Conservation (phyloP, 148 eudicot genomes). For the Heliosperma pusillum region DNA sequence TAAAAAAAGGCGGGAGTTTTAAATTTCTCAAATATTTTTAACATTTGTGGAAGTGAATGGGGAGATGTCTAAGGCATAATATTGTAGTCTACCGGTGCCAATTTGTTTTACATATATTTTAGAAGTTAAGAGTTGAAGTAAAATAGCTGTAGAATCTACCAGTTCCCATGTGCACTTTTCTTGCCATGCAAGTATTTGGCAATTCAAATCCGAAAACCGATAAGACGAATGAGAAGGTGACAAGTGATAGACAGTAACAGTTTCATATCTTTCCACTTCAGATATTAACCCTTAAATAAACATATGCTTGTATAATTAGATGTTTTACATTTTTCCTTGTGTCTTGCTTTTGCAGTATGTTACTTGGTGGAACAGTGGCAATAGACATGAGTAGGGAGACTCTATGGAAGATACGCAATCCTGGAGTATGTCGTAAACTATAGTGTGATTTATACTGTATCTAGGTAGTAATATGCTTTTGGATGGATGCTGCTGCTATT, state of each 20-base stretch:
- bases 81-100: neutral
- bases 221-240: neutral
- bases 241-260: too few species aligned
- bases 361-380: slow-evolving; percentile 45
- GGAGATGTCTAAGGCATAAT: neutral
- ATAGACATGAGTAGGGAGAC: slow-evolving; percentile 43
- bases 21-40: too few species aligned
- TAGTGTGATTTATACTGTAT: neutral
- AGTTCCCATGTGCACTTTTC: too few species aligned
- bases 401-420: slow-evolving; percentile 52
- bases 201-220: neutral
- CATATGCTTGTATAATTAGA: neutral
- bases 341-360: slow-evolving; percentile 33
- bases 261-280: neutral
- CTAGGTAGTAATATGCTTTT: neutral
- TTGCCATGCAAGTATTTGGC: too few species aligned
- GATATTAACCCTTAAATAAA: neutral
- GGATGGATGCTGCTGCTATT: neutral
- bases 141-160: too few species aligned
- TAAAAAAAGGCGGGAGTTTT: too few species aligned
- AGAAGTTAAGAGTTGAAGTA: neutral
- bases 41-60: neutral
- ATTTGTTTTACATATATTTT: too few species aligned
- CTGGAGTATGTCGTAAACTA: slow-evolving; percentile 48
- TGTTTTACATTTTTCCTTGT: neutral